Base-by-base conservation (phyloP, 2,329 filamentous ascomycete species). In the Eurotiales sp. region DNA sequence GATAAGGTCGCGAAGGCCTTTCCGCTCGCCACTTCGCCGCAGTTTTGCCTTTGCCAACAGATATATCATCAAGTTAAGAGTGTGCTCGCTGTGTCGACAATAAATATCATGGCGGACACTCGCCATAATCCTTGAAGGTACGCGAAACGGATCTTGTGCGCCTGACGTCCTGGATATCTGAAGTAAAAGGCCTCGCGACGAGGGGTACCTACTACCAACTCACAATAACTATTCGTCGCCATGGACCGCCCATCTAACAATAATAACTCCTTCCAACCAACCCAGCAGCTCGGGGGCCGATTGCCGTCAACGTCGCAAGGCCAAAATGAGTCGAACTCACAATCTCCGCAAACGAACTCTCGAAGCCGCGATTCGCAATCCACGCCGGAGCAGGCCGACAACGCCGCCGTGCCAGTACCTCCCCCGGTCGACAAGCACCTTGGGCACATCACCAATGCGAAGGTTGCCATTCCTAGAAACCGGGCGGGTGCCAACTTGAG, bases 391-490 rank as follows among this genome's bases (percentile, higher is more conserved):
- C 29, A 34, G 5, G 21, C 23, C 4, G 50, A 49, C 8, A 27
- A 40, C 11, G 36, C 41, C 36, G 25, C 36, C 10, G 39, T 42
- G 17, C 27, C 44, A 22, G 22, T 36, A n/a, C 34, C 45, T n/a
- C n/a, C n/a, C n/a, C 25, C 5, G 11, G 17, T 37, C 11, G n/a
- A 22, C 27, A 29, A 23, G 21, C 32, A 51, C 8, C 48, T 52
- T 42, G 27, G 36, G n/a, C 19, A 47, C 21, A 11, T 15, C 3
- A 8, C 36, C n/a, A 60, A 56, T 49, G 56, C 55, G 30, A 68
- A 68, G 52, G 61, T 68, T 14, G 61, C 64, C 2, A 68, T 68
- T 8, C 65, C 65, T 23, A 59, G 65, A 49, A 36, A 48, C 27
- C 58, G 56, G 5, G 47, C 56, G 10, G 42, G 15, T 4, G 52